These are phyloP conservation scores for Phytophthora megakarya DNA, from an alignment of 352 stramenopile species.

Conservation along the genomic window DNA sequence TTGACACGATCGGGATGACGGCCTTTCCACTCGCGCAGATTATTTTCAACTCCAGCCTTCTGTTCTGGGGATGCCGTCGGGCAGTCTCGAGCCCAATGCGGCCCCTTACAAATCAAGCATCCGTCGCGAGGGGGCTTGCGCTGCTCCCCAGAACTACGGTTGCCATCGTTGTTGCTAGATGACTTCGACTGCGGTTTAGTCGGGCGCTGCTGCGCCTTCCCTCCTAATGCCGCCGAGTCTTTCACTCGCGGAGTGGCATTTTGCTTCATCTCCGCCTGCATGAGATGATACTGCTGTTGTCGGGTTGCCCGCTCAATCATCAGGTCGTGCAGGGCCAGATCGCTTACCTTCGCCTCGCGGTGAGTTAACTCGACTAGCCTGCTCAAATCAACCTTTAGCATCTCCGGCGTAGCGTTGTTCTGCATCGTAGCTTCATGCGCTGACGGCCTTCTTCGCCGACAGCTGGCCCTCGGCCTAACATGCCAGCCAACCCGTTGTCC, in stretches of 20 bases:
- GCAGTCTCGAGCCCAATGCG: slow-evolving; percentile 1
- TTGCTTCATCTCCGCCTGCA: too few relatives aligned
- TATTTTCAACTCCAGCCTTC: background rate
- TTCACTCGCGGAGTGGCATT: too few relatives aligned
- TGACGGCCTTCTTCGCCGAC: background rate
- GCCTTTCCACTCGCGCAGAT: background rate
- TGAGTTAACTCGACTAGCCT: slow-evolving; percentile 2
- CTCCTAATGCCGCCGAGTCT: too few relatives aligned
- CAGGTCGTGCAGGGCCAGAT: slow-evolving; percentile 19
- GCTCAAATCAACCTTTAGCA: too few relatives aligned
- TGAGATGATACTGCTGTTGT: slow-evolving; percentile 23
- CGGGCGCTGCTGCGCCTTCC: too few relatives aligned
- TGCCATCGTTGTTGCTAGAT: too few relatives aligned
- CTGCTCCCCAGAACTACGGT: too few relatives aligned
- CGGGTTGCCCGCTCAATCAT: too few relatives aligned
- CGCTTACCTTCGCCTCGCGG: slow-evolving; percentile 15
- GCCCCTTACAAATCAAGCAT: background rate
- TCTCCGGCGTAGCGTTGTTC: background rate
- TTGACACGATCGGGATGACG: too few relatives aligned
- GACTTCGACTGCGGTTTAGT: too few relatives aligned
- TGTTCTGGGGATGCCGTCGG: background rate
- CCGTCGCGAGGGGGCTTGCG: background rate
- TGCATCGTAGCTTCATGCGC: background rate
- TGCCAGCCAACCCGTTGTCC: background rate
- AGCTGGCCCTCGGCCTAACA: background rate